Evolutionary conservation across 78 protist species (phyloP).

Genomic region (Diacronema lutheri): DNA sequence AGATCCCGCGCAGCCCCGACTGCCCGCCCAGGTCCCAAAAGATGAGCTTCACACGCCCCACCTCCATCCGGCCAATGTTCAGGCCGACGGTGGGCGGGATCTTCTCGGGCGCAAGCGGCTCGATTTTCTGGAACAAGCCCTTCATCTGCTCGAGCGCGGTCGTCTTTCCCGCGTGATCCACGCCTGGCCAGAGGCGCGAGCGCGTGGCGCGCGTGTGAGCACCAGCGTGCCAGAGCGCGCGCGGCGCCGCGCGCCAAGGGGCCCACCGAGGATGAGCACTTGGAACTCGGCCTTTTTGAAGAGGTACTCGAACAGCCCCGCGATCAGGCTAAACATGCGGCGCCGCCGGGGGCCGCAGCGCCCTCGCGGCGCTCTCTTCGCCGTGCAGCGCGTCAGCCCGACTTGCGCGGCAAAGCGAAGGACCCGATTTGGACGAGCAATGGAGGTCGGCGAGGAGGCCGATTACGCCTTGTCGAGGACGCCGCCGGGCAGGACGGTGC

Average conservation of each 20-base stretch:
- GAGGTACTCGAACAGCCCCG: conserved; percentile 1
- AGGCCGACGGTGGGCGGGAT: conserved; percentile 50
- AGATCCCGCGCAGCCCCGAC: conserved; percentile 6
- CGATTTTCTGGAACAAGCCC: background rate
- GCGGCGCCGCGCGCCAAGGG: no score
- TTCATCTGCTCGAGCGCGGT: conserved; percentile 32
- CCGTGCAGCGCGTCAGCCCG: no score
- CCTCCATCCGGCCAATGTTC: background rate
- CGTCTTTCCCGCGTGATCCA: conserved; percentile 44
- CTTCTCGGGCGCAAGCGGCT: conserved; percentile 21
- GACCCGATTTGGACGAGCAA: no score
- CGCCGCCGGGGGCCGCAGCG: no score
- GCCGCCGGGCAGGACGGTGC: no score
- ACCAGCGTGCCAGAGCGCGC: no score
- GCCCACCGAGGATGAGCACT: conserved; percentile 33
- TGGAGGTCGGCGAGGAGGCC: no score
- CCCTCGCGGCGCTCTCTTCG: no score
- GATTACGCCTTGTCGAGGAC: no score
- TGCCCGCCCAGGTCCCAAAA: conserved; percentile 53
- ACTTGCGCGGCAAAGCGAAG: no score
- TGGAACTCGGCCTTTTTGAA: conserved; percentile 6
- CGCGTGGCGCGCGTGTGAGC: no score
- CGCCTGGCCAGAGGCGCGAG: background rate
- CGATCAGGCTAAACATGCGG: conserved; percentile 27
- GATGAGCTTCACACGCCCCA: conserved; percentile 14